Base-by-base conservation (phyloP, 768 basidiomycete genomes). In the Rubroboletus pulcherrimus region DNA sequence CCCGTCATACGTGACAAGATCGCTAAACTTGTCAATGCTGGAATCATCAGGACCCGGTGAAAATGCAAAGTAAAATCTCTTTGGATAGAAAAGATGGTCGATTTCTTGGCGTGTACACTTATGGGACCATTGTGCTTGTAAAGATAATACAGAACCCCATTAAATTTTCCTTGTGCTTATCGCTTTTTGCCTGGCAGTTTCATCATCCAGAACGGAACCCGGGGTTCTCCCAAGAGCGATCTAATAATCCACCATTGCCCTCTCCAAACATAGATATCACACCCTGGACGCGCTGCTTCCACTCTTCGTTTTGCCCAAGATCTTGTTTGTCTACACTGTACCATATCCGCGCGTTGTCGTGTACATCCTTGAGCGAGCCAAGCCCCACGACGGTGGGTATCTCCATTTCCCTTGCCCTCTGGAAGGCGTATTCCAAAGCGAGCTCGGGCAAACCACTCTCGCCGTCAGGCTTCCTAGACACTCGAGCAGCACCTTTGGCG, bases 1-100 rank as follows among this genome's bases (percentile, higher is more conserved):
- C 87, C 92, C 8, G 71, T 78, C 34, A 85, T 95, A 33, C 81
- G 82, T 40, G 71, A 78, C 53, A 96, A 95, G 78, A 91, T 97
- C 59, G 80, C 85, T 77, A 95, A 95, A 74, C 78, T 98, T 46
- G 78, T 96, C 65, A 90, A 91, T 54, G 93, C 93, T 30, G 96
- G 95, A 54, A 91, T 98, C 67, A 95, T 98, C 76, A 85, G 81
- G 75, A 94, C 93, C 31, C 79, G 90, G 64, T 90, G 74, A 83
- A 5, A 46, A 48, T 45, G 46, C 14, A 9, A 39, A 30, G 46
- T 17, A 31, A 44, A 14, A 47, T 55, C 24, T 48, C 19, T 31
- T 62, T 56, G 63, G 55, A 63, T 57, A 29, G 38, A 37, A 35
- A 33, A 30, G 40, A 33, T 35, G 54, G 55, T 58, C 41, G 34